Evolutionary conservation across 495 filamentous ascomycete species (phyloP), one percentile per base, ranked within the genome.

Genomic region (Chaetomidium leptoderma): DNA sequence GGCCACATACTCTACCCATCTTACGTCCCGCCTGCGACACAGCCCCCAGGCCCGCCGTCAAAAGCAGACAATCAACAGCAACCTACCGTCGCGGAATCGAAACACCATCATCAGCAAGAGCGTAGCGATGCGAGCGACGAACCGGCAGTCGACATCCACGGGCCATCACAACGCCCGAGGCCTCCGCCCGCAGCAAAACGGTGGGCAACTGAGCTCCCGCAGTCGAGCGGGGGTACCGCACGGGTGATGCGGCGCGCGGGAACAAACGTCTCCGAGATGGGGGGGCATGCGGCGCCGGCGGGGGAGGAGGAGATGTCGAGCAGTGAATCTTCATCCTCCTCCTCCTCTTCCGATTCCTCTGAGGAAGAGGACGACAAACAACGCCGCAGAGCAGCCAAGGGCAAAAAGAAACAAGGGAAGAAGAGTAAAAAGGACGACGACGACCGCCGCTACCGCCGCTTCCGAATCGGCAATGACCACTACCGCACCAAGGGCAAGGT

Each of bases 401-500:
- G 39, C 26, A 40, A 33, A 60, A 43, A 46, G 63, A 52, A 61
- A 44, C 61, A 44, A 43, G 54, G 47, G 5, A 29, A 27, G 17
- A 16, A 26, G 19, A 46, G 62, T 17, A 39, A 63, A 16, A 64
- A 61, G n/a, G 37, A 51, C 32, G 52, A 46, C 27, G 43, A 70
- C 27, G 54, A 72, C 40, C 63, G 72, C 17, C 63, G 52, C 8
- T 78, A 65, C 53, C 62, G 72, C 23, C 66, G 68, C 19, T 80
- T 90, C 63, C 68, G 69, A 40, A 74, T 90, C 30, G 76, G 70
- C n/a, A 84, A 90, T 62, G 76, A 86, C 2, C 67, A 86, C 27
- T 88, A 83, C 70, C 76, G 67, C 17, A 86, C 83, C 1, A 81
- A 77, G 33, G 87, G 86, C n/a, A 81, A 74, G 44, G 77, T 90